Evolutionary conservation across 2,329 filamentous ascomycete species (phyloP), one percentile per base, ranked within the genome.

Genomic region (Aspergillus sclerotialis): DNA sequence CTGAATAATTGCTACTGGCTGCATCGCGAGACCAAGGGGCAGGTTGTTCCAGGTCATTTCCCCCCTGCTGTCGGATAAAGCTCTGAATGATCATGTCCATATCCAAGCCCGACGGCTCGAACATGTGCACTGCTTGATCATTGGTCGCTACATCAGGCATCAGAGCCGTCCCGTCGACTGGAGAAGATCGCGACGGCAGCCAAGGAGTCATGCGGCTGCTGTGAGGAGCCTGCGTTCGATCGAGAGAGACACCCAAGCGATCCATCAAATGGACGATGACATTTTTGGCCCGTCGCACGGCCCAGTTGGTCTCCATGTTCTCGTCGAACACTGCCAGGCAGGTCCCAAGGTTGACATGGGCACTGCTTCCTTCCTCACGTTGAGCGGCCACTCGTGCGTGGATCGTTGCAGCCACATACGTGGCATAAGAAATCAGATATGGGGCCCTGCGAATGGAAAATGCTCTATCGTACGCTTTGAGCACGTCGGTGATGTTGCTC

Each of bases 401-500:
- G 12, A 76, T 73, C 0, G 70, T 75, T 0, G 70, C 70, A 4
- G 65, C 64, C 1, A 75, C 70, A 37, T 76, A 77, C 0, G 69
- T 73, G 0, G 73, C 70, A 45, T 77, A 77, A 0, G 69, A 72
- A 3, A 53, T 49, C 1, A 76, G 52, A 35, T 76, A 76, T 0
- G 73, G 73, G 0, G 72, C 68, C 8, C 63, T 52, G 8, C 58
- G 53, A 2, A 73, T 58, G 1, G 64, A 67, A 26, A 70, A 75
- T 0, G 61, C 54, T 18, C 53, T 50, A 15, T 70, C 58, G 28
- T 74, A 74, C 4, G 58, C 53, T 13, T 62, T 58, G 0, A 74
- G 44, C 0, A 75, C 48, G 3, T 54, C 49, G 10, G 64, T 60
- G 3, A 74, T 73, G 10, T 58, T 56, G 7, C 56, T 54, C 0